Evolutionary conservation across 805 yeast species (phyloP).

Genomic region (Myxozyma sirexii): DNA sequence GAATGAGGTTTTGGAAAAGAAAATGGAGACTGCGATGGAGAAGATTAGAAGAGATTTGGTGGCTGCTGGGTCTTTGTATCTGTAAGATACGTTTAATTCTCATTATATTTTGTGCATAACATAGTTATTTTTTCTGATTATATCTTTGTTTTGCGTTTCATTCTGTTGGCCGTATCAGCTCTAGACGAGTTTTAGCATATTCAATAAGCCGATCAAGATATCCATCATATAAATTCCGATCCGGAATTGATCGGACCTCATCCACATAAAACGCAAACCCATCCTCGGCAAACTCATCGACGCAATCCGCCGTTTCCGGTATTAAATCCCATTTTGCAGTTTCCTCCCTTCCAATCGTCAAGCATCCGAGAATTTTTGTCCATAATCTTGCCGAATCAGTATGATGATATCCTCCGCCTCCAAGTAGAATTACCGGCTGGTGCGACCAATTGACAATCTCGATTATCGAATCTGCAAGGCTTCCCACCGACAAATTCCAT

Average conservation of each 20-base stretch:
- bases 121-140: too few relatives aligned
- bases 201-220: slow-evolving; percentile 16
- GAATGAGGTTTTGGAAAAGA: slow-evolving; percentile 77
- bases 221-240: slow-evolving; percentile 7
- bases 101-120: not conserved
- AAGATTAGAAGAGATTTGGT: slow-evolving; percentile 87
- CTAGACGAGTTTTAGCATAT: slow-evolving; percentile 2
- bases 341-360: slow-evolving; percentile 7
- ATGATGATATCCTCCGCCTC: slow-evolving; percentile 79
- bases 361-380: slow-evolving; percentile 44
- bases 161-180: not conserved
- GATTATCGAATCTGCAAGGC: slow-evolving; percentile 47
- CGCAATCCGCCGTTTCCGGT: slow-evolving; percentile 11
- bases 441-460: slow-evolving; percentile 38
- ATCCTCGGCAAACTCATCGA: slow-evolving; percentile 24
- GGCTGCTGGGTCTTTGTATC: slow-evolving; percentile 91
- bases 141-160: not conserved
- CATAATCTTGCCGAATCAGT: slow-evolving; percentile 65
- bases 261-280: slow-evolving; percentile 20
- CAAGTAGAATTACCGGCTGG: slow-evolving; percentile 54
- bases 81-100: slow-evolving; percentile 38
- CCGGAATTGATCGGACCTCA: not conserved
- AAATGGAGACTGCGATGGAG: slow-evolving; percentile 84
- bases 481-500: slow-evolving; percentile 68
- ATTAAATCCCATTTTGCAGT: slow-evolving; percentile 23